phyloP scores from a whole-genome alignment of 2,329 filamentous ascomycete genomes.

The Xylaria sp. region DNA sequence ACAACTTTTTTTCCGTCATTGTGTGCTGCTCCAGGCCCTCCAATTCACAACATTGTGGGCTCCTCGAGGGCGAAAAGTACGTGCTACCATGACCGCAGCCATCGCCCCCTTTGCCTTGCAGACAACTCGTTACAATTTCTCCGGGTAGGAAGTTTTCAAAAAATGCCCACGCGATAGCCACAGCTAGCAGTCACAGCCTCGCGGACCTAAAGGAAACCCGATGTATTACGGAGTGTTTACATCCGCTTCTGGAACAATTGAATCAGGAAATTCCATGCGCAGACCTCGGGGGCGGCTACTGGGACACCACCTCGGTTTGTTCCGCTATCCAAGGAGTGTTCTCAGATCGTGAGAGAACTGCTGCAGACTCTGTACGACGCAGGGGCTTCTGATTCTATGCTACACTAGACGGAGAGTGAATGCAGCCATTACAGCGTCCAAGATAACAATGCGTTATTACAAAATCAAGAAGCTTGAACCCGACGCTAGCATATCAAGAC shows the following conservation, averaged over 20 bases:
- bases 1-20: neutral
- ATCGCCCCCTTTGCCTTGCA: neutral
- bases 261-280: neutral
- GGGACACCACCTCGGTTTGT: neutral
- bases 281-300: neutral
- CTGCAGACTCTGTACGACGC: neutral
- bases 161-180: neutral
- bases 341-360: neutral
- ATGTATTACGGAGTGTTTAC: neutral
- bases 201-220: neutral
- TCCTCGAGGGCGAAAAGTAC: neutral
- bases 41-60: neutral
- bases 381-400: neutral
- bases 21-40: neutral
- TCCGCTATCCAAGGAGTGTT: neutral
- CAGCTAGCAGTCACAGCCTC: neutral
- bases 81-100: neutral
- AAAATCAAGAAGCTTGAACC: neutral
- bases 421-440: neutral
- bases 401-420: neutral
- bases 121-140: neutral
- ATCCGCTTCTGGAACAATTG: neutral
- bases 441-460: neutral
- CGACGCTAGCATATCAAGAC: neutral
- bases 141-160: neutral